A percentile compares a stretch with the other conserved stretches of the same genome.
Evolutionary conservation across 2,329 filamentous ascomycete genomes (phyloP).

Genomic region (Aspergillus floridensis): DNA sequence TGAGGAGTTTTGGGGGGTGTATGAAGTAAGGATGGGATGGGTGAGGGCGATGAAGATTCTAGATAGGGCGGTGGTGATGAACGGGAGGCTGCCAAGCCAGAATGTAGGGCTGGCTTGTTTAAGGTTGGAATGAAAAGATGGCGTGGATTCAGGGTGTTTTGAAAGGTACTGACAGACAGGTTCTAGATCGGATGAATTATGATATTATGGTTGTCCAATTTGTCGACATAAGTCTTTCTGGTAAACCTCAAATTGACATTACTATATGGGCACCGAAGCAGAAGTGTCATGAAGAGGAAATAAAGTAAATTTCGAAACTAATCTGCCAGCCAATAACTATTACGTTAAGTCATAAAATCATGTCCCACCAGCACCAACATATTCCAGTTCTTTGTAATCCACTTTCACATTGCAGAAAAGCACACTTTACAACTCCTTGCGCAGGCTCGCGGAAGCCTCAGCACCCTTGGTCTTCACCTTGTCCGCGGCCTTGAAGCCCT

Average conservation of each 20-base stretch:
- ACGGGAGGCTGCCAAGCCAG: no score
- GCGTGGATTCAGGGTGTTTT: neutral
- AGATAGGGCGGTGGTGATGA: no score
- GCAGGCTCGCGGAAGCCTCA: constrained; percentile 48
- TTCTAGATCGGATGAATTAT: neutral
- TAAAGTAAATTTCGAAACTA: constrained; percentile 1
- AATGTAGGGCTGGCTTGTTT: no score
- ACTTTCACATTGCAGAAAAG: neutral
- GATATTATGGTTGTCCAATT: neutral
- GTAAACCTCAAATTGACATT: neutral
- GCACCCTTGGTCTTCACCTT: constrained; percentile 45
- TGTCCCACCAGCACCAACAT: constrained; percentile 6
- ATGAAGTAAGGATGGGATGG: constrained; percentile 20
- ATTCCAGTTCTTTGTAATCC: constrained; percentile 1
- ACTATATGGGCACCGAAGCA: neutral
- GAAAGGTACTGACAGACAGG: neutral
- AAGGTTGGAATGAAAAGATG: neutral
- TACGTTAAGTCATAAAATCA: constrained; percentile 6
- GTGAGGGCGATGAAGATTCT: neutral
- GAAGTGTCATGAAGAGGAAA: neutral
- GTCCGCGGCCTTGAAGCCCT: constrained; percentile 44
- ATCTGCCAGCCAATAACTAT: neutral
- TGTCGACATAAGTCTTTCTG: no score
- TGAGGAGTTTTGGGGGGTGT: neutral
- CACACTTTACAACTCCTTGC: constrained; percentile 30